Percentiles rank a stretch among this genome's conserved stretches.
Conservation (phyloP, 495 filamentous ascomycete species). For the Aspergillus cavernicola region DNA sequence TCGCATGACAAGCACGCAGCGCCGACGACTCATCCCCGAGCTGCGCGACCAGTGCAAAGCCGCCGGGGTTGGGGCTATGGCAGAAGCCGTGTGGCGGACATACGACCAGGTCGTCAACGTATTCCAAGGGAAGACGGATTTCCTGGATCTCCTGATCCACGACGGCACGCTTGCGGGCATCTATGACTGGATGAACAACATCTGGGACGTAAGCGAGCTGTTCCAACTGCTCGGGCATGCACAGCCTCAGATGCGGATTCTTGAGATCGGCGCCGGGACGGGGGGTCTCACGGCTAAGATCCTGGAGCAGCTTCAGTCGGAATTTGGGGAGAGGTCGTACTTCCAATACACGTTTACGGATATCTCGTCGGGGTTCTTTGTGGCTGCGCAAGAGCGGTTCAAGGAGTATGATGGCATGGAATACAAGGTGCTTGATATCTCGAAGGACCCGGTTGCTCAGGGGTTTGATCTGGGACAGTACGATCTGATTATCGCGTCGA, state of each 20-base stretch:
- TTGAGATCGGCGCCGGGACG: slow-evolving; percentile 49
- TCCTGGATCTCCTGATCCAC: slow-evolving; percentile 34
- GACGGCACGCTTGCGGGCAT: slow-evolving; percentile 22
- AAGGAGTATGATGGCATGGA: slow-evolving; percentile 34
- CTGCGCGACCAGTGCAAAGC: not conserved
- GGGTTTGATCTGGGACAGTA: slow-evolving; percentile 43
- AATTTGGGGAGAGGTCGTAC: slow-evolving; percentile 3
- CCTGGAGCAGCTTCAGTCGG: slow-evolving; percentile 24
- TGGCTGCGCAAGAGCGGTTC: slow-evolving; percentile 42
- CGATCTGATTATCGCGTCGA: slow-evolving; percentile 51
- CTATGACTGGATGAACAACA: slow-evolving; percentile 19
- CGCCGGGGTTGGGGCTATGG: not conserved
- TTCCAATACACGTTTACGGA: slow-evolving; percentile 37
- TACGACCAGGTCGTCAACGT: not conserved
- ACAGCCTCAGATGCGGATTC: slow-evolving; percentile 36
- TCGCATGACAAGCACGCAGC: not conserved
- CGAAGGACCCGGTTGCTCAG: slow-evolving; percentile 42
- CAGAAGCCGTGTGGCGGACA: not conserved
- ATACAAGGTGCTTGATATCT: slow-evolving; percentile 46
- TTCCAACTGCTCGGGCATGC: slow-evolving; percentile 26
- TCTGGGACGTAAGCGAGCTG: slow-evolving; percentile 13
- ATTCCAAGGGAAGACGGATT: not conserved
- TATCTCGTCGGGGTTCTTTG: slow-evolving; percentile 49
- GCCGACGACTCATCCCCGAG: not conserved
- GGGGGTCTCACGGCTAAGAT: slow-evolving; percentile 28